Conservation (phyloP, 176 grass and related monocot species). For the Triticum turgidum region DNA sequence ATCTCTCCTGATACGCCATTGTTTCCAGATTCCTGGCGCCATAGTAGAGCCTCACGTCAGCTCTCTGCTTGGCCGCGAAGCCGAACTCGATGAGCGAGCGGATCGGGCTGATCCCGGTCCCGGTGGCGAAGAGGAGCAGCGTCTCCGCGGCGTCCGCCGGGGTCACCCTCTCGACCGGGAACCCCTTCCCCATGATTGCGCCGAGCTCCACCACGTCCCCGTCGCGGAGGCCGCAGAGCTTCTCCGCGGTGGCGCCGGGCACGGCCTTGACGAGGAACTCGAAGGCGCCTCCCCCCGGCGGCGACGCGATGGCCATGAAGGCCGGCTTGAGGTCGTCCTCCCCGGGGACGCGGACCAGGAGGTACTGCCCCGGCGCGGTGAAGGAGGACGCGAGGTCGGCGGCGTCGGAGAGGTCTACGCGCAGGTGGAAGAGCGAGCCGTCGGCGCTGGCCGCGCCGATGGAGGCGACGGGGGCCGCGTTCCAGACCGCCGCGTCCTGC, state of each 20-base stretch:
- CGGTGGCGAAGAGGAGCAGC: constrained; percentile 77
- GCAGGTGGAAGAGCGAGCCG: constrained; percentile 54
- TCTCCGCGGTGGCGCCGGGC: constrained; percentile 58
- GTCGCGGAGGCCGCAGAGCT: constrained; percentile 50
- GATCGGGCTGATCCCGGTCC: constrained; percentile 87
- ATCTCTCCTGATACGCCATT: constrained; percentile 80
- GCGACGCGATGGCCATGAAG: constrained; percentile 78
- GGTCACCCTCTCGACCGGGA: constrained; percentile 55
- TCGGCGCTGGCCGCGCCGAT: constrained; percentile 55
- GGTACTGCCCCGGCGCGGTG: constrained; percentile 66
- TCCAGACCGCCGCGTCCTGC: constrained; percentile 53
- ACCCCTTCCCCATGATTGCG: constrained; percentile 73
- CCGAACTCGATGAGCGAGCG: constrained; percentile 81
- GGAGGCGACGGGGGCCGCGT: constrained; percentile 46
- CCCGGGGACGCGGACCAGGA: constrained; percentile 61
- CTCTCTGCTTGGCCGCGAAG: constrained; percentile 65
- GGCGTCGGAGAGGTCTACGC: constrained; percentile 67
- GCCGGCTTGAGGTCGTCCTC: constrained; percentile 44
- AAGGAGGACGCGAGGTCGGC: constrained; percentile 36
- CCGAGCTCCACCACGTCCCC: constrained; percentile 81
- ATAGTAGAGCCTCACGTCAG: constrained; percentile 92
- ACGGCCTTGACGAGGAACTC: constrained; percentile 80
- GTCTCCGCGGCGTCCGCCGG: constrained; percentile 42
- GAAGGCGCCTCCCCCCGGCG: constrained; percentile 40
- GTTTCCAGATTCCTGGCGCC: constrained; percentile 72